Base-by-base conservation (phyloP, 202 grass and related monocot genomes). In the Panicum virgatum region DNA sequence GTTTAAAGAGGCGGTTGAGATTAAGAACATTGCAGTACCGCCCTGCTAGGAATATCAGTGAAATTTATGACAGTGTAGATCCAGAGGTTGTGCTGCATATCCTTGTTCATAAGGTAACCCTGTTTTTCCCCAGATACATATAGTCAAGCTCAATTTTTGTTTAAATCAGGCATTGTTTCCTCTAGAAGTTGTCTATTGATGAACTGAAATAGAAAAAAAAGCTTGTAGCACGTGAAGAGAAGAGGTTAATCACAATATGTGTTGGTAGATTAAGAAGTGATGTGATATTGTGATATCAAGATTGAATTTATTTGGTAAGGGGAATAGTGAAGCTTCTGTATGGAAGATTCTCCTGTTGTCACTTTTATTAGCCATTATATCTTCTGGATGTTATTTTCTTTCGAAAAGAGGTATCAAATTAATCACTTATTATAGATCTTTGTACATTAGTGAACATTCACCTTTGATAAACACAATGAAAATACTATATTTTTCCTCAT, bases 21-120 rank as follows among this genome's bases (percentile, higher is more conserved):
- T 87, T 98, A 87, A 91, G 92, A 61, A 98, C 96, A 76, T 56
- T 98, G 80, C 90, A 98, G 72, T 96, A 89, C 78, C 89, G 84
- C 58, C 70, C 82, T 3, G 85, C 92, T 80, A 89, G 70, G 69
- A 93, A 92, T 92, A 89, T 89, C 26, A 94, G 86, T 78, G 96
- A 98, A 85, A 90, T 98, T 20, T 96, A 96, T 88, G 90, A 94
- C 71, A 92, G 83, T 81, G 91, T 98, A 69, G 90, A 96, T 88
- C 80, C 89, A 42, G 92, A 99, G 73, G 87, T 81, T 83, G 76
- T 94, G 65, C 67, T 99, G 63, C 92, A 92, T 80, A 93, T 99
- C 74, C 96, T 99, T 85, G 91, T 99, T 87, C 92, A 99, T 75
- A 99, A 99, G 92, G 96, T 99, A 93, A 84, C 48, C 25, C 10